Base-by-base conservation (phyloP, 108 stramenopile genomes). In the Stephanodiscus triporus region DNA sequence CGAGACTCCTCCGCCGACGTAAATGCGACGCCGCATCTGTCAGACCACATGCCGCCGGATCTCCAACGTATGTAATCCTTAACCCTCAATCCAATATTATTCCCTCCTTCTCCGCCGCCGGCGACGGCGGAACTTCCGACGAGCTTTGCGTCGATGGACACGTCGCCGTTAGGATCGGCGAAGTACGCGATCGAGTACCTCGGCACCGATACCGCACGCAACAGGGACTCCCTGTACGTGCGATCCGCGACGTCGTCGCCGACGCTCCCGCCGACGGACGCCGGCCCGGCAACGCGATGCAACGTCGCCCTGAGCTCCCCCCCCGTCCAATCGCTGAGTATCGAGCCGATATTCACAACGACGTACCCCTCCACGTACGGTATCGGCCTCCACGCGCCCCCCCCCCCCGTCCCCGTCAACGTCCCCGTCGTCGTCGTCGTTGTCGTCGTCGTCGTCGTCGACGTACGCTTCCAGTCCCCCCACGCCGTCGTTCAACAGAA, bases 151-250 rank as follows among this genome's bases (percentile, higher is more conserved):
- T 36, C 36, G 36, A 50, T 66, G 47, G 74, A 73, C 3, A 87
- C 76, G 50, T 85, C 58, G 9, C 34, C 24, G 49, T 91, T 77
- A 23, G 90, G 90, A 79, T 91, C 90, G 10, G 86, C 84, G 75
- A 91, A 91, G 71, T 85, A 91, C 4, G 90, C 90, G 19, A 91
- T 63, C 17, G 86, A 87, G 34, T 68, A 82, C 34, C 89, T 50
- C 22, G 81, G 62, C 55, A 43, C 24, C 6, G 22, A 45, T 40
- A 68, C 78, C 5, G 78, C 78, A 43, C 63, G 38, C 29, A 79
- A 9, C 47, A 82, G 40, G 48, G 47, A 56, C 20, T 66, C 30
- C 57, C 34, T 64, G n/a, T 60, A 26, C 22, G 63, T 70, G 3
- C 51, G 8, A 53, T 34, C 40, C 8, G 40, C 40, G 40, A 9